Evolutionary conservation across 2,329 filamentous ascomycete species (phyloP), one percentile per base, ranked within the genome.

Genomic region (Fusarium begoniae): DNA sequence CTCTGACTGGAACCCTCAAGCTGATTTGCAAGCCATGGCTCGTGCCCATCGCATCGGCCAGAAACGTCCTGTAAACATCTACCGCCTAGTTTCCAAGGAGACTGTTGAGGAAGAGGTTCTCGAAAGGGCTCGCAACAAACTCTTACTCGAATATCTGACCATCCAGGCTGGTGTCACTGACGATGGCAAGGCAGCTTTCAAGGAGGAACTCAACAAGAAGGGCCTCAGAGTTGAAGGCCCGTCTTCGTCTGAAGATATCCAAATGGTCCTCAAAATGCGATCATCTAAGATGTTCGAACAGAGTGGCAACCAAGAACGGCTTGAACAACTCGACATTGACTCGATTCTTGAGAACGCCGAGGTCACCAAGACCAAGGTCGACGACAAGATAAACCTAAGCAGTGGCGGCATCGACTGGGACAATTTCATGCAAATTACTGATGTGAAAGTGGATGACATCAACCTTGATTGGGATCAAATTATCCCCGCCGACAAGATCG

Each of bases 201-300:
- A 89, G 54, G 90, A 91, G 77, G 90, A 98, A 79, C 91, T 94
- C 76, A 92, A 92, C 78, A 94, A 95, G 82, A 93, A 95, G 82
- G 90, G 90, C 82, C 85, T 85, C 83, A 93, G 85, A 87, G 90
- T 88, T 41, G 92, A 92, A 62, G 95, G 97, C 77, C 95, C 96
- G 13, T 96, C 92, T 67, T 97, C 94, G 6, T 94, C 94, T 2
- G 96, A 98, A 74, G 96, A 98, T 79, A 98, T 98, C 75, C 97
- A 96, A 72, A 93, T 94, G 82, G 97, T 99, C 67, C 89, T 99
- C 79, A 98, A 98, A 85, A 95, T 96, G 84, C 93, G 96, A 76
- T 97, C 96, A n/a, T 96, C 98, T 81, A 98, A 96, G 83, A 97
- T 99, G 92, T 99, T 99, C 77, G 96, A 98, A 83, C 96, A 98